Evolutionary conservation across 257 asterid genomes (phyloP).

Genomic region (Lavandula angustifolia): DNA sequence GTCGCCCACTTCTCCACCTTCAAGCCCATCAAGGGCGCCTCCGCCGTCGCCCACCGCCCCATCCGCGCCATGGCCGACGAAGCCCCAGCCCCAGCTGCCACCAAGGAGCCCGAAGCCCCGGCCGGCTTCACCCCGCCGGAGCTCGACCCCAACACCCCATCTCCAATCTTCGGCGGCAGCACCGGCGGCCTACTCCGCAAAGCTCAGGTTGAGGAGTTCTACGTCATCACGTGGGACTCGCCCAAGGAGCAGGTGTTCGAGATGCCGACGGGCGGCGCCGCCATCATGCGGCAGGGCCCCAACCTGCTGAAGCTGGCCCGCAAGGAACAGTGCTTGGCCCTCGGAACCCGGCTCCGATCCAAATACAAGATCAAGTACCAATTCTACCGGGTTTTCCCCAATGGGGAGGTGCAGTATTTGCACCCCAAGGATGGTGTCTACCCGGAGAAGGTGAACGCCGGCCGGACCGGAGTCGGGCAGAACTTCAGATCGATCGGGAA

Average conservation of each 20-base stretch:
- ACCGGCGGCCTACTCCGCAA: constrained; percentile 90
- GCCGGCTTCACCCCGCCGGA: constrained; percentile 88
- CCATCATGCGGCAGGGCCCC: constrained; percentile 89
- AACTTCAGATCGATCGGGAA: constrained; percentile 79
- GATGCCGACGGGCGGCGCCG: constrained; percentile 99
- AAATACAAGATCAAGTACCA: constrained; percentile 91
- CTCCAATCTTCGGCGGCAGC: constrained; percentile 95
- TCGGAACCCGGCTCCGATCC: constrained; percentile 79
- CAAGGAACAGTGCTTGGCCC: constrained; percentile 91
- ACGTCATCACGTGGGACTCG: constrained; percentile 92
- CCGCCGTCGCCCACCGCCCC: constrained; percentile 37
- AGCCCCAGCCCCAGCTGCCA: constrained; percentile 37
- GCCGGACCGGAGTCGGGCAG: constrained; percentile 77
- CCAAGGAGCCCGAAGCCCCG: constrained; percentile 50
- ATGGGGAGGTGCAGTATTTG: constrained; percentile 90
- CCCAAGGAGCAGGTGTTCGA: constrained; percentile 95
- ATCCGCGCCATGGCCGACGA: constrained; percentile 75
- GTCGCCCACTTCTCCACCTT: constrained; percentile 42
- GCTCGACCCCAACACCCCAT: constrained; percentile 90
- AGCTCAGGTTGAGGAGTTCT: constrained; percentile 92
- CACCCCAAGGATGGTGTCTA: constrained; percentile 98
- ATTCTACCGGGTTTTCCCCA: constrained; percentile 87
- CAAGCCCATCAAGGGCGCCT: constrained; percentile 40
- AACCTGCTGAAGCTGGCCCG: constrained; percentile 80
- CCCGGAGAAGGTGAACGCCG: constrained; percentile 94